A percentile compares a stretch with the other conserved stretches of the same genome.
Conservation (phyloP, 805 yeast species). For the Kodamaea hsintzibuensis region DNA sequence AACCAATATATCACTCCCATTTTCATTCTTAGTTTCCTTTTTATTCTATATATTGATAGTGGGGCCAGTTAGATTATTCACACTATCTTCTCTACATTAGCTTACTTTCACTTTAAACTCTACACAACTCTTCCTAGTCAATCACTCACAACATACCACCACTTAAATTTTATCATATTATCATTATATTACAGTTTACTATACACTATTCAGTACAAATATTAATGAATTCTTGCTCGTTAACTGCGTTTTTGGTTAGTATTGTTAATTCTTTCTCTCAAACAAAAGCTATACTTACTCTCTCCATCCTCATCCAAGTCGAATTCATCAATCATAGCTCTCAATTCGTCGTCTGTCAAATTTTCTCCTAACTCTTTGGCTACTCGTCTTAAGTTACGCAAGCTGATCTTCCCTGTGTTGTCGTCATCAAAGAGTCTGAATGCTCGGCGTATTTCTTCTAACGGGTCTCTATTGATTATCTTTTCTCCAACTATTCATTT, state of each 20-base stretch:
- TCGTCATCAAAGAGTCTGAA: conserved; percentile 89
- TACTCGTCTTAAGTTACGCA: conserved; percentile 81
- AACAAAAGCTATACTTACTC: conserved; percentile 42
- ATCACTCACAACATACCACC: not conserved
- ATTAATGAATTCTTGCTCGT: conserved; percentile 72
- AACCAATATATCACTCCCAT: too few relatives aligned
- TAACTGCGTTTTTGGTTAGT: conserved; percentile 47
- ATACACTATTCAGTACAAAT: conserved; percentile 15
- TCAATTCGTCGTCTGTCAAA: conserved; percentile 85
- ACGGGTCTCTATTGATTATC: conserved; percentile 86
- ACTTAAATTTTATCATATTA: not conserved
- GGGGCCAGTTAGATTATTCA: too few relatives aligned
- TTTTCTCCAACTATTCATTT: conserved; percentile 61
- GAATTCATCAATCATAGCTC: conserved; percentile 97
- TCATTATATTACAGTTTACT: conserved; percentile 2
- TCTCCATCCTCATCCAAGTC: conserved; percentile 97
- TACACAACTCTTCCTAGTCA: not conserved
- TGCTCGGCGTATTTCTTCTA: conserved; percentile 89
- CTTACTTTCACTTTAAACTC: not conserved
- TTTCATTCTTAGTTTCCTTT: too few relatives aligned
- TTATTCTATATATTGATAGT: too few relatives aligned
- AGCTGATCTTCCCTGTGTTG: conserved; percentile 76
- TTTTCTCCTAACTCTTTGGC: conserved; percentile 93
- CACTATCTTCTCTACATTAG: too few relatives aligned
- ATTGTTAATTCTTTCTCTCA: conserved; percentile 10